A percentile compares a stretch with the other conserved stretches of the same genome.
Conservation (phyloP, 176 grass and related monocot species). For the Zoysia japonica region DNA sequence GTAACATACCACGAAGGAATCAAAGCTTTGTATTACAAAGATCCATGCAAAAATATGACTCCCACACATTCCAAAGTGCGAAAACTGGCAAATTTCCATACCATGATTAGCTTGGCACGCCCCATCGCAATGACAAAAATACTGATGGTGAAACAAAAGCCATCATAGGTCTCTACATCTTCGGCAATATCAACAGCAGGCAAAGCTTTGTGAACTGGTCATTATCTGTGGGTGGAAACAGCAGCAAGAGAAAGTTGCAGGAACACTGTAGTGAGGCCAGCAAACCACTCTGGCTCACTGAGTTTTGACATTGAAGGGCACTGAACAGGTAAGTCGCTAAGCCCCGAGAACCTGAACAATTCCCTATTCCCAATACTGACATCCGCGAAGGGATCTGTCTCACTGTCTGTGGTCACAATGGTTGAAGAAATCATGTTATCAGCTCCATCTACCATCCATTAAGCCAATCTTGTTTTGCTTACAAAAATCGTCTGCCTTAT, state of each 20-base stretch:
- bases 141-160: conserved; percentile 25
- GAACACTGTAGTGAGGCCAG: conserved; percentile 23
- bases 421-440: conserved; percentile 16
- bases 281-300: conserved; percentile 38
- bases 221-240: conserved; percentile 15
- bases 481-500: background rate
- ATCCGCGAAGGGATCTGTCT: conserved; percentile 37
- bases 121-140: background rate
- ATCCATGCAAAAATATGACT: background rate
- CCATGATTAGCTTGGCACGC: conserved; percentile 36
- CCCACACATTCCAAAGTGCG: conserved; percentile 1
- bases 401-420: conserved; percentile 11
- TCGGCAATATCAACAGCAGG: conserved; percentile 34
- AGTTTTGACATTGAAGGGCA: conserved; percentile 48
- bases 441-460: background rate
- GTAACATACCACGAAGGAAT: background rate
- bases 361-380: conserved; percentile 32
- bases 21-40: background rate
- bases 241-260: conserved; percentile 29
- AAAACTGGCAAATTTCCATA: conserved; percentile 15
- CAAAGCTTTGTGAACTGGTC: conserved; percentile 52
- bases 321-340: conserved; percentile 53
- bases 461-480: background rate
- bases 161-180: conserved; percentile 21
- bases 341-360: conserved; percentile 35